A percentile compares a stretch with the other conserved stretches of the same genome.
phyloP scores from a whole-genome alignment of 495 filamentous ascomycete genomes.

The Trichocladium antarcticum region DNA sequence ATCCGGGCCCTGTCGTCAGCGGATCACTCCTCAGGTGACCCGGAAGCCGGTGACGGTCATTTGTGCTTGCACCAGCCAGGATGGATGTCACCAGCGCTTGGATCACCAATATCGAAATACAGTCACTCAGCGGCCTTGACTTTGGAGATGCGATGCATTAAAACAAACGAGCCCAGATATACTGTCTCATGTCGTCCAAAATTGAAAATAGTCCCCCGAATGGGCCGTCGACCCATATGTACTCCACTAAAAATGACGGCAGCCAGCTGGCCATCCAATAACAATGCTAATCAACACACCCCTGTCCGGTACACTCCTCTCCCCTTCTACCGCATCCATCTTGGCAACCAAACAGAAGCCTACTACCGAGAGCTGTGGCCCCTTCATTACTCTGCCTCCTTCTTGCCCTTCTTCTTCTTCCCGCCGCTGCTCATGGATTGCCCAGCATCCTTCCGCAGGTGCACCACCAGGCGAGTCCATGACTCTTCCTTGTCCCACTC shows the following conservation, averaged over 20 bases:
- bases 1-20: too few relatives aligned
- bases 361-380: not conserved
- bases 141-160: not conserved
- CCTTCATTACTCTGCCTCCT: constrained; percentile 35
- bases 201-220: not conserved
- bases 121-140: not conserved
- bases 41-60: too few relatives aligned
- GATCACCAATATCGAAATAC: not conserved
- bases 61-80: too few relatives aligned
- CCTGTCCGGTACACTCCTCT: not conserved
- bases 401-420: constrained; percentile 65
- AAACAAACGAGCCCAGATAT: not conserved
- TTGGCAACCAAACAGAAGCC: constrained; percentile 1
- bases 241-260: not conserved
- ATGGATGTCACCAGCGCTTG: too few relatives aligned
- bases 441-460: constrained; percentile 61
- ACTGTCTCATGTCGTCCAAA: not conserved
- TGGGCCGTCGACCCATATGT: not conserved
- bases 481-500: constrained; percentile 89
- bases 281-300: not conserved
- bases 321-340: constrained; percentile 5
- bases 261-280: not conserved
- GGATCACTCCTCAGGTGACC: too few relatives aligned
- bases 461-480: constrained; percentile 61
- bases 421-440: constrained; percentile 40